phyloP scores from a whole-genome alignment of 2,329 filamentous ascomycete genomes.

The Leptographium radiaticola region DNA sequence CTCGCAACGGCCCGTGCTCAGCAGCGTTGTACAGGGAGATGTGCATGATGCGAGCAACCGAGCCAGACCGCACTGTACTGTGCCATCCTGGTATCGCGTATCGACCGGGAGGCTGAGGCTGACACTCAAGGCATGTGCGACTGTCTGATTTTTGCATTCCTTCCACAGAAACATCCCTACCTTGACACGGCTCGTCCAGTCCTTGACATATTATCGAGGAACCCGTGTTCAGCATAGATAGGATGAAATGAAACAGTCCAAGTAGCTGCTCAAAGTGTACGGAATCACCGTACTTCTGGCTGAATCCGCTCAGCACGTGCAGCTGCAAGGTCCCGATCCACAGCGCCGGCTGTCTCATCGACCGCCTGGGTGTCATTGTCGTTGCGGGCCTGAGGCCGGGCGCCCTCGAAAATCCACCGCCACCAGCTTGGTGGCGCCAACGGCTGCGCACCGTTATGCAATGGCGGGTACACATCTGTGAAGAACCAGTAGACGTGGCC shows the following conservation, averaged over 20 bases:
- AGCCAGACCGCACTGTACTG: too few species aligned
- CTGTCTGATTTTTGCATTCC: too few species aligned
- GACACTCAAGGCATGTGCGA: too few species aligned
- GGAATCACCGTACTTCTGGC: conserved; percentile 16
- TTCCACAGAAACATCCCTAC: neutral
- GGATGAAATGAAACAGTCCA: neutral
- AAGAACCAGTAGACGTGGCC: conserved; percentile 99
- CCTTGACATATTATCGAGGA: neutral
- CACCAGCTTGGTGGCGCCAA: conserved; percentile 86
- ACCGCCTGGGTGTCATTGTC: conserved; percentile 30
- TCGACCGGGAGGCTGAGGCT: too few species aligned
- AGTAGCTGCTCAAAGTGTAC: neutral
- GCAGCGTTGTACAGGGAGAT: too few species aligned
- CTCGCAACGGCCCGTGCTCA: too few species aligned
- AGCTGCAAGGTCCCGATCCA: conserved; percentile 50
- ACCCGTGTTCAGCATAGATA: neutral
- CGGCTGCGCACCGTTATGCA: conserved; percentile 73
- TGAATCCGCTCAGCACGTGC: conserved; percentile 30
- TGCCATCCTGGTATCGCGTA: too few species aligned
- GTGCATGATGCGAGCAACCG: too few species aligned
- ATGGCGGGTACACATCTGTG: conserved; percentile 84
- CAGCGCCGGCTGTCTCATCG: conserved; percentile 36
- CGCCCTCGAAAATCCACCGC: conserved; percentile 68
- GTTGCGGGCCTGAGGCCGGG: conserved; percentile 18
- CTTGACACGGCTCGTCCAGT: neutral